A percentile compares a stretch with the other conserved stretches of the same genome.
Conservation (phyloP, 2,329 filamentous ascomycete species). For the Penicillium brasilianum region DNA sequence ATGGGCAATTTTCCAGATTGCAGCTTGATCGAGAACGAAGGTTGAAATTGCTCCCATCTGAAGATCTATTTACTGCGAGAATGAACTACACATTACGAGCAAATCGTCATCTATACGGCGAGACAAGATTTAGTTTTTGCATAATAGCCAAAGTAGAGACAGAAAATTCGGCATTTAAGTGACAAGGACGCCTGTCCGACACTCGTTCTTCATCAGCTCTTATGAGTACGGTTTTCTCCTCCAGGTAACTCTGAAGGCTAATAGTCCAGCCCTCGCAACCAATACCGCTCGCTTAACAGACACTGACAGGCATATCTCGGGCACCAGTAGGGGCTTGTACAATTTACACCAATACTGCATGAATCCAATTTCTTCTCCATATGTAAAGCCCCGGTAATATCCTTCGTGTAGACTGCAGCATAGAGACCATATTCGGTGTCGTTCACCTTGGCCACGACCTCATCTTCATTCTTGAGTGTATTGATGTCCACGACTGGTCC, state of each 20-base stretch:
- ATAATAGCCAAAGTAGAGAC: too few relatives aligned
- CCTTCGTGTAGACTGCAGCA: slow-evolving; percentile 76
- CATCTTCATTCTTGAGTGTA: slow-evolving; percentile 74
- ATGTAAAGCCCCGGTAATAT: slow-evolving; percentile 77
- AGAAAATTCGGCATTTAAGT: not conserved
- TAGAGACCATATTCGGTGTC: slow-evolving; percentile 73
- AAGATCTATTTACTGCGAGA: too few relatives aligned
- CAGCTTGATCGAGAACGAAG: too few relatives aligned
- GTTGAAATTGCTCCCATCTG: too few relatives aligned
- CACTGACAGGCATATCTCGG: slow-evolving; percentile 50
- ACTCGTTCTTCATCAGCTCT: slow-evolving; percentile 14
- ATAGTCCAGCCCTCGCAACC: slow-evolving; percentile 24
- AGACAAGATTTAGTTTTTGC: too few relatives aligned
- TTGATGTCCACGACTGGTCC: slow-evolving; percentile 76
- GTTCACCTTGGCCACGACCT: slow-evolving; percentile 73
- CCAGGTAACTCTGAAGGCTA: slow-evolving; percentile 21
- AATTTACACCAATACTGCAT: slow-evolving; percentile 67
- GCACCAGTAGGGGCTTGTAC: slow-evolving; percentile 70
- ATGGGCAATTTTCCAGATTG: too few relatives aligned
- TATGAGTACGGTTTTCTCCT: slow-evolving; percentile 23
- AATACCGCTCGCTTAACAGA: slow-evolving; percentile 24
- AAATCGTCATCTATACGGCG: too few relatives aligned
- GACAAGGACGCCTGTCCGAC: not conserved
- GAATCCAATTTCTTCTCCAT: slow-evolving; percentile 72
- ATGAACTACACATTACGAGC: too few relatives aligned